These are phyloP conservation scores for Cutaneotrichosporon cavernicola DNA, from an alignment of 1,284 basidiomycete species.

Conservation along the genomic window DNA sequence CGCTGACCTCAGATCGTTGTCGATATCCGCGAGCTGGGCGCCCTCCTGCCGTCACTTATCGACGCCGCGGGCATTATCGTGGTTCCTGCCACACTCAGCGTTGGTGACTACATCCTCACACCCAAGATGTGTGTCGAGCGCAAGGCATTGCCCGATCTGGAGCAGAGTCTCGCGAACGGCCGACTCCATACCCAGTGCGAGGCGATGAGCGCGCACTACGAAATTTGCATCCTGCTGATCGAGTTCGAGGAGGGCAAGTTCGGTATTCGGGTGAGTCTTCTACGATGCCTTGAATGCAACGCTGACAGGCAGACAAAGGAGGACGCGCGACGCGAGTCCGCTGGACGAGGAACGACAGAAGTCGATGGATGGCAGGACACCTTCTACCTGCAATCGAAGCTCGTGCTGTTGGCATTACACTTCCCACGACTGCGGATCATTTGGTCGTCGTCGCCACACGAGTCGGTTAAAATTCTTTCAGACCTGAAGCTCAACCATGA, in stretches of 20 bases:
- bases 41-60: conserved; percentile 83
- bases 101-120: conserved; percentile 94
- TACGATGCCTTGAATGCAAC: conserved; percentile 60
- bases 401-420: conserved; percentile 81
- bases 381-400: conserved; percentile 75
- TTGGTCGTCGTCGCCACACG: conserved; percentile 94
- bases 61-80: conserved; percentile 80
- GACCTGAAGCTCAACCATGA: conserved; percentile 82
- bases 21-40: conserved; percentile 95
- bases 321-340: conserved; percentile 58
- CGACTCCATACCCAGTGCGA: conserved; percentile 98
- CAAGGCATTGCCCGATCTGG: conserved; percentile 88
- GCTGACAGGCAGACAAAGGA: conserved; percentile 53
- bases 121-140: conserved; percentile 95
- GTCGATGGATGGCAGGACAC: conserved; percentile 43
- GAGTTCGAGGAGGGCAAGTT: conserved; percentile 99
- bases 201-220: conserved; percentile 93
- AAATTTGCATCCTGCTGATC: conserved; percentile 89
- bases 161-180: conserved; percentile 88
- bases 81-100: conserved; percentile 84
- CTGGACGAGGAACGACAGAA: conserved; percentile 57
- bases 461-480: conserved; percentile 86
- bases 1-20: conserved; percentile 71
- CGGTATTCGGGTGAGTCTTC: conserved; percentile 68
- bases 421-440: conserved; percentile 91